A percentile compares a stretch with the other conserved stretches of the same genome.
Conservation (phyloP, 768 basidiomycete genomes). For the Leccinum incarnatum region DNA sequence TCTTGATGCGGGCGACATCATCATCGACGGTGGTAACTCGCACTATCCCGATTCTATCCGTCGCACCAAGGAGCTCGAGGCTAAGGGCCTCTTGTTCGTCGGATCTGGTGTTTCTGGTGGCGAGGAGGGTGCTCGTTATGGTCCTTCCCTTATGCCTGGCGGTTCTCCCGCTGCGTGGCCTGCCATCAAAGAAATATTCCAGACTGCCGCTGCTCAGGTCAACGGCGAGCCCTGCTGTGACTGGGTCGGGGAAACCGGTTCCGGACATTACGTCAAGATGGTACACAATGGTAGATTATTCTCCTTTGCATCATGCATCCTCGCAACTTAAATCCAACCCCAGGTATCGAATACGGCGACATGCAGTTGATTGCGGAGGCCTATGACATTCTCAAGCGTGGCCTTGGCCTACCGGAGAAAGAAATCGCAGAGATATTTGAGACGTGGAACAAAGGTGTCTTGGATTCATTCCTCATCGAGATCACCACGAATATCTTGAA, state of each 20-base stretch:
- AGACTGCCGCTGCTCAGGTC: conserved; percentile 93
- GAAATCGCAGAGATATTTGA: conserved; percentile 95
- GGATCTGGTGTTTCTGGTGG: conserved; percentile 99
- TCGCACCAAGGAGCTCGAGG: conserved; percentile 87
- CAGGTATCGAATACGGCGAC: conserved; percentile 99
- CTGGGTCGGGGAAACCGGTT: conserved; percentile 96
- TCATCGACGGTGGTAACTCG: conserved; percentile 99
- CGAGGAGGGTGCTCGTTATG: conserved; percentile 96
- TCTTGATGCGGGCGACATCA: conserved; percentile 95
- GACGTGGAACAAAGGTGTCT: conserved; percentile 97
- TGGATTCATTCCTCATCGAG: conserved; percentile 99
- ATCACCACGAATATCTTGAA: conserved; percentile 97
- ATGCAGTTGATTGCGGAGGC: conserved; percentile 99
- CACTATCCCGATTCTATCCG: conserved; percentile 99
- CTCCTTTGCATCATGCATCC: not conserved
- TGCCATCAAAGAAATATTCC: conserved; percentile 97
- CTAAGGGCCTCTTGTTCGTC: conserved; percentile 94
- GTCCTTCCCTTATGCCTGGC: conserved; percentile 99
- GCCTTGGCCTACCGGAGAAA: conserved; percentile 77
- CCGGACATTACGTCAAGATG: conserved; percentile 99
- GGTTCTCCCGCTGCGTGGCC: conserved; percentile 95
- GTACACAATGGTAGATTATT: conserved; percentile 81
- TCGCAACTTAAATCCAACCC: conserved; percentile 5
- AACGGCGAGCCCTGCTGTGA: conserved; percentile 97
- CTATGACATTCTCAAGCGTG: conserved; percentile 97